Percentiles rank a stretch among this genome's conserved stretches.
phyloP scores from a whole-genome alignment of 306 rosid genomes.

The Begonia peltatifolia region DNA sequence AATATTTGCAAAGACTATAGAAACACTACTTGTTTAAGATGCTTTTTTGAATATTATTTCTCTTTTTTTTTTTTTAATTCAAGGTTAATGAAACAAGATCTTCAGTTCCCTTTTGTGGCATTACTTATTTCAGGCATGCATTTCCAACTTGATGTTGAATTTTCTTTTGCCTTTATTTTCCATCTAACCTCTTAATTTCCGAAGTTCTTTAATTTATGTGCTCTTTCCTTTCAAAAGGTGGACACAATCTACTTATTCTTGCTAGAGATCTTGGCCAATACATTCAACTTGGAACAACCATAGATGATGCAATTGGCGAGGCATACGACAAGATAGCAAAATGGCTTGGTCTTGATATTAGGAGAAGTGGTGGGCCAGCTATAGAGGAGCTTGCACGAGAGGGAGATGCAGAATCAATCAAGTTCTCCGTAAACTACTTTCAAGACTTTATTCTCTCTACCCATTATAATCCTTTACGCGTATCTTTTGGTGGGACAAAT shows the following conservation, averaged over 20 bases:
- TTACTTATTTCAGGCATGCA: slow-evolving; percentile 75
- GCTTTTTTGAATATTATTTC: slow-evolving; percentile 12
- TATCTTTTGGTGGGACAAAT: not conserved
- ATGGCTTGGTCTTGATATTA: slow-evolving; percentile 95
- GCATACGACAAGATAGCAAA: slow-evolving; percentile 95
- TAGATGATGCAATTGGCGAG: slow-evolving; percentile 97
- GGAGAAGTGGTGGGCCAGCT: slow-evolving; percentile 98
- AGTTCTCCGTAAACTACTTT: slow-evolving; percentile 49
- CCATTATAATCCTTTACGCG: not conserved
- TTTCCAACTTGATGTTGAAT: not conserved
- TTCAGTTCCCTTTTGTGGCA: slow-evolving; percentile 87
- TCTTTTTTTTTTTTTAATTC: slow-evolving; percentile 13
- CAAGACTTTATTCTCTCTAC: slow-evolving; percentile 2
- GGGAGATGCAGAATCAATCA: slow-evolving; percentile 68
- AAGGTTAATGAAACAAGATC: slow-evolving; percentile 57
- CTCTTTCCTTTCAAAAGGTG: slow-evolving; percentile 31
- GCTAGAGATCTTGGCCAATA: slow-evolving; percentile 87
- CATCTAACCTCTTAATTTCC: not conserved
- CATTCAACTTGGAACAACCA: slow-evolving; percentile 85
- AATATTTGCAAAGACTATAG: not conserved
- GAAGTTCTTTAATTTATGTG: not conserved
- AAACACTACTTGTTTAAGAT: slow-evolving; percentile 4
- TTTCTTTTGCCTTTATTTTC: not conserved
- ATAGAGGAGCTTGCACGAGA: slow-evolving; percentile 81
- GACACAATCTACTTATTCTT: slow-evolving; percentile 78